Evolutionary conservation across 1,284 basidiomycete species (phyloP).

Genomic region (Ceratobasidium sp.): DNA sequence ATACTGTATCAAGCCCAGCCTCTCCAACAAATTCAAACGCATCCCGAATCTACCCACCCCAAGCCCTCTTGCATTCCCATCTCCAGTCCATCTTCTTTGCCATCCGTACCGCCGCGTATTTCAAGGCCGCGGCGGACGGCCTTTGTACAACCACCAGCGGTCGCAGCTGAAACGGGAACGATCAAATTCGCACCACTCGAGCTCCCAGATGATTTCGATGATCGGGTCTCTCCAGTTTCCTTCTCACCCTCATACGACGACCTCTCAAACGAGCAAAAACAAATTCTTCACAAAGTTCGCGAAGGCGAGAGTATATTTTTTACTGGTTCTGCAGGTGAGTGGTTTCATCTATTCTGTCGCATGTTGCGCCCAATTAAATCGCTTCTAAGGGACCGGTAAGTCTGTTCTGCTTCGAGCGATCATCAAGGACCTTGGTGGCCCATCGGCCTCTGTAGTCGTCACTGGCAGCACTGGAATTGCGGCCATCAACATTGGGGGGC

Average conservation of each 20-base stretch:
- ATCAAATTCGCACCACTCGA: too few relatives aligned
- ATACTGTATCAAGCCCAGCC: too few relatives aligned
- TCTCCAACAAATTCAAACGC: too few relatives aligned
- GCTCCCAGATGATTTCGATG: background rate
- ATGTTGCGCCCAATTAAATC: too few relatives aligned
- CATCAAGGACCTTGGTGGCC: conserved; percentile 56
- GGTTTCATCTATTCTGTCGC: too few relatives aligned
- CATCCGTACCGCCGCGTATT: too few relatives aligned
- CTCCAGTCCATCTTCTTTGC: too few relatives aligned
- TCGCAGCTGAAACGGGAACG: too few relatives aligned
- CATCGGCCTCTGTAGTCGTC: conserved; percentile 57
- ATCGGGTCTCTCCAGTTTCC: background rate
- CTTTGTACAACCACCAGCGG: too few relatives aligned
- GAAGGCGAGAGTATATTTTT: conserved; percentile 86
- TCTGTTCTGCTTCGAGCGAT: conserved; percentile 64
- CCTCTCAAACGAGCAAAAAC: conserved; percentile 73
- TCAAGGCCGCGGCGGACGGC: too few relatives aligned
- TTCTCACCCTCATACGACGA: conserved; percentile 26
- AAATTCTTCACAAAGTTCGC: conserved; percentile 78
- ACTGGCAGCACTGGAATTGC: conserved; percentile 68
- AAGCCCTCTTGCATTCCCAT: too few relatives aligned
- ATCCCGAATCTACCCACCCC: too few relatives aligned
- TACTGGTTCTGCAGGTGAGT: conserved; percentile 92
- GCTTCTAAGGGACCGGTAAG: conserved; percentile 64
- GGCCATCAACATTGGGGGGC: conserved; percentile 64